Percentiles rank a stretch among this genome's conserved stretches.
These are phyloP conservation scores for Pichia heedii DNA, from an alignment of 805 yeast species.

Conservation along the genomic window DNA sequence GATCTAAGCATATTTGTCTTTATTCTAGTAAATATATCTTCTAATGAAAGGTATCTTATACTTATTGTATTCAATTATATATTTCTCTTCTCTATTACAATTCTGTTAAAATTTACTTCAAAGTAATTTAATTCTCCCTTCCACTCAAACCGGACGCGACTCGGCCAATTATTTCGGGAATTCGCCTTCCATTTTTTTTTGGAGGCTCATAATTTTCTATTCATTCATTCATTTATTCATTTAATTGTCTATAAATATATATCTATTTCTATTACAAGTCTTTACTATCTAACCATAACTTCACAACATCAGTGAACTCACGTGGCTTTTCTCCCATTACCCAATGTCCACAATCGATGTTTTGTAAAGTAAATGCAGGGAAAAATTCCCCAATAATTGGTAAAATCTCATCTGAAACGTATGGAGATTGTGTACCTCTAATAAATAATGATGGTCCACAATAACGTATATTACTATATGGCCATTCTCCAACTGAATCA, in stretches of 20 bases:
- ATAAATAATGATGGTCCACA: constrained; percentile 69
- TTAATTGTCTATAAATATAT: no score
- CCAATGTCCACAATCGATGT: constrained; percentile 89
- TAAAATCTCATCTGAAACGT: constrained; percentile 75
- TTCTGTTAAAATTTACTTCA: no score
- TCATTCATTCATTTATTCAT: no score
- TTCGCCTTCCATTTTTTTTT: neutral
- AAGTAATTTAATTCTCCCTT: no score
- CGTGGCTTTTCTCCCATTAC: constrained; percentile 77
- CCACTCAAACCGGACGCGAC: constrained; percentile 1
- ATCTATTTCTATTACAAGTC: no score
- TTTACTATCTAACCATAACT: constrained; percentile 1
- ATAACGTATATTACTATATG: constrained; percentile 55
- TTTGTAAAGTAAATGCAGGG: constrained; percentile 67
- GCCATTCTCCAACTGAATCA: constrained; percentile 68
- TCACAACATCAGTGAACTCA: constrained; percentile 57
- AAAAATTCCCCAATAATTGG: constrained; percentile 67
- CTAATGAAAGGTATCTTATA: no score
- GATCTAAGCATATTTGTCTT: constrained; percentile 23
- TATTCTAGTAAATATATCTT: no score
- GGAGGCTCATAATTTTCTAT: no score
- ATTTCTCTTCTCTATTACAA: neutral
- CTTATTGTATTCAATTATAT: neutral
- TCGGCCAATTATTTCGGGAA: neutral
- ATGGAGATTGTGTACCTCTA: constrained; percentile 66